These are phyloP conservation scores for Pythium phragmitis DNA, from an alignment of 352 stramenopile genomes.

Conservation along the genomic window DNA sequence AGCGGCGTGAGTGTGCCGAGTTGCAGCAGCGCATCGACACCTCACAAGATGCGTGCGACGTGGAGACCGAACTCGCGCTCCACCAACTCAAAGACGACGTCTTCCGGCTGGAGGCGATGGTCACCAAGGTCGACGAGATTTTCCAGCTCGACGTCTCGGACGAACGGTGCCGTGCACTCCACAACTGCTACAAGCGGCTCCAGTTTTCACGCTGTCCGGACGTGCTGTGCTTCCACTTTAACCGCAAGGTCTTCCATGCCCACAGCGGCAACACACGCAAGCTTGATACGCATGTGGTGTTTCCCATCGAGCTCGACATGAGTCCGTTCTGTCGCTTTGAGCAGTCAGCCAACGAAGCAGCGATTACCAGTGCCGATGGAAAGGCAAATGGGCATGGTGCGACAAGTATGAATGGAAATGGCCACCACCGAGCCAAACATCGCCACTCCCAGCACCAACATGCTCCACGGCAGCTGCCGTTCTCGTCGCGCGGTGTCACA, in stretches of 20 bases:
- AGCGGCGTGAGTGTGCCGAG: constrained; percentile 16
- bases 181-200: constrained; percentile 60
- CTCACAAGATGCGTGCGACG: constrained; percentile 18
- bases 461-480: not conserved
- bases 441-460: not conserved
- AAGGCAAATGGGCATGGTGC: constrained; percentile 25
- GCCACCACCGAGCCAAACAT: constrained; percentile 9
- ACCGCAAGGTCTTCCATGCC: constrained; percentile 80
- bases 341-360: constrained; percentile 22
- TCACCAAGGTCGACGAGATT: constrained; percentile 21
- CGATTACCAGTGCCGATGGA: not conserved
- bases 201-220: constrained; percentile 80
- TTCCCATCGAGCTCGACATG: constrained; percentile 82
- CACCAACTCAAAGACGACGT: constrained; percentile 70
- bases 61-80: constrained; percentile 54
- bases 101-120: constrained; percentile 46
- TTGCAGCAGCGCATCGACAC: constrained; percentile 31
- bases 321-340: constrained; percentile 70
- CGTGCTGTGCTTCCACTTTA: constrained; percentile 88
- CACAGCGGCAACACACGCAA: constrained; percentile 67
- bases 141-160: constrained; percentile 26
- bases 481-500: constrained; percentile 8
- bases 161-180: constrained; percentile 36
- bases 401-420: constrained; percentile 6
- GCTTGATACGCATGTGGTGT: constrained; percentile 75